These are phyloP conservation scores for Malus hybrid DNA, from an alignment of 331 rosid species.

Conservation along the genomic window DNA sequence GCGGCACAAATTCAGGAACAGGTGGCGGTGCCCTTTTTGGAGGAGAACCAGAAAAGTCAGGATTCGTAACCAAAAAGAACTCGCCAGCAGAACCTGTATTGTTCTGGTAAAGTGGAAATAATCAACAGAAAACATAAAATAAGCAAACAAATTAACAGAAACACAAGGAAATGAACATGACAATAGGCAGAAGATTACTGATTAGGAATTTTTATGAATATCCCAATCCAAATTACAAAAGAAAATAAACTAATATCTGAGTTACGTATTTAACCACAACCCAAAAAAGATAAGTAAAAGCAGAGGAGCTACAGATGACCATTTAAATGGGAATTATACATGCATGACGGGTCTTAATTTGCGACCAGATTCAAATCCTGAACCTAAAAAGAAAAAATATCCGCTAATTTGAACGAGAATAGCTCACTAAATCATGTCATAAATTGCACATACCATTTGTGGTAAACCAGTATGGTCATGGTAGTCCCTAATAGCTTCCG, in stretches of 20 bases:
- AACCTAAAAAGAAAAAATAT: not conserved
- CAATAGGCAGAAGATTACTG: not conserved
- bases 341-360: not conserved
- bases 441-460: conserved; percentile 50
- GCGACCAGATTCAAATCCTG: not conserved
- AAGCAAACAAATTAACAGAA: not conserved
- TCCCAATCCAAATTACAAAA: not conserved
- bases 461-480: conserved; percentile 86
- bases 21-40: conserved; percentile 90
- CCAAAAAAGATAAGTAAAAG: not conserved
- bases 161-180: not conserved
- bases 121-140: not conserved
- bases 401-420: not conserved
- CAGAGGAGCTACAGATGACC: not conserved
- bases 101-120: conserved; percentile 39
- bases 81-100: conserved; percentile 77
- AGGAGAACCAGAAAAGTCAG: conserved; percentile 80
- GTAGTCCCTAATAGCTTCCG: conserved; percentile 97
- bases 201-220: not conserved
- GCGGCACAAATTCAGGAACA: conserved; percentile 41
- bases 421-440: not conserved
- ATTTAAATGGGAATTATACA: not conserved
- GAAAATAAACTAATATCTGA: not conserved
- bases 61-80: conserved; percentile 78
- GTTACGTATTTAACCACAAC: not conserved